Evolutionary conservation across 148 eudicot genomes (phyloP).

Genomic region (Diospyros kaki): DNA sequence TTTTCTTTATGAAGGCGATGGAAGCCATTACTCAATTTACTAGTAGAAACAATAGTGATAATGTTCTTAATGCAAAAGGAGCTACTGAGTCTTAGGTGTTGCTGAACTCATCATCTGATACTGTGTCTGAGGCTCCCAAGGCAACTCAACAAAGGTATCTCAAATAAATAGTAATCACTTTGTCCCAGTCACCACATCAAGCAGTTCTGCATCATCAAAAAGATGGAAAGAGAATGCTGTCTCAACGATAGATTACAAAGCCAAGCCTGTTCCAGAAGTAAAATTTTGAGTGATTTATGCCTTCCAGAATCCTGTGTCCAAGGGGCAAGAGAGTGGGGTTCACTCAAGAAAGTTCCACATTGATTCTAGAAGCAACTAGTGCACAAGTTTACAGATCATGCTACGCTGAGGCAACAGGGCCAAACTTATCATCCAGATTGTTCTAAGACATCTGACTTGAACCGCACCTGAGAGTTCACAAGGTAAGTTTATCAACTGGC

Average conservation of each 20-base stretch:
- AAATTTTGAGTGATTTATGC: constrained; percentile 10
- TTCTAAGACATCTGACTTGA: constrained; percentile 26
- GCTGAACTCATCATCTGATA: constrained; percentile 32
- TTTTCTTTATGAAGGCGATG: constrained; percentile 29
- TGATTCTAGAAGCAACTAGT: background rate
- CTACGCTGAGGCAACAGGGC: constrained; percentile 8
- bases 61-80: constrained; percentile 33
- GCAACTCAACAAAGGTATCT: constrained; percentile 39
- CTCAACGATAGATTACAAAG: constrained; percentile 19
- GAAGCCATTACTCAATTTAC: constrained; percentile 30
- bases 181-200: constrained; percentile 33
- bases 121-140: constrained; percentile 57
- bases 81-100: constrained; percentile 28
- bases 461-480: constrained; percentile 19
- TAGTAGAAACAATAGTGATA: constrained; percentile 28
- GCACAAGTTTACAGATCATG: background rate
- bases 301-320: constrained; percentile 23
- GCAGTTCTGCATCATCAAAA: constrained; percentile 33
- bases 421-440: constrained; percentile 11
- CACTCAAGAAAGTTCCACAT: constrained; percentile 5
- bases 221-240: constrained; percentile 21
- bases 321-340: constrained; percentile 19
- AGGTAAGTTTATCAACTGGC: constrained; percentile 19
- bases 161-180: constrained; percentile 44
- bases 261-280: constrained; percentile 23